Evolutionary conservation across 2,329 filamentous ascomycete genomes (phyloP), one percentile per base, ranked within the genome.

Genomic region (Colletotrichum magnum): DNA sequence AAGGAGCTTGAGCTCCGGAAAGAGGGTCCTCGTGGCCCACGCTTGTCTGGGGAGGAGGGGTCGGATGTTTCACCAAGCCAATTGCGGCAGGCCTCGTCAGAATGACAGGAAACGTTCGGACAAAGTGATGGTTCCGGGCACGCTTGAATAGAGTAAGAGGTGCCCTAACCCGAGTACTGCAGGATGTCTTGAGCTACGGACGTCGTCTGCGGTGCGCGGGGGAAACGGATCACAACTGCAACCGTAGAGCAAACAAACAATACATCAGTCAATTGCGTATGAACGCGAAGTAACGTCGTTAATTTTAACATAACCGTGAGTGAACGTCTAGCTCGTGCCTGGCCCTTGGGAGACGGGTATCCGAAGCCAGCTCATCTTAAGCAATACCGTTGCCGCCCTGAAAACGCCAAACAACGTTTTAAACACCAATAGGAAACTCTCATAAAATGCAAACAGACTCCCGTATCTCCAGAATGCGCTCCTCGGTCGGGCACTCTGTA

Each of bases 241-340:
- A 36, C 32, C 16, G 41, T 16, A 43, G 5, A 43, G 13, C 41
- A 15, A 43, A 16, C 41, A 43, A 36, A 36, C 32, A 36, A 36
- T n/a, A 15, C 41, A 43, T 15, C 2, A 43, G 18, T 57, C 18
- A 16, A 50, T 50, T 26, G 28, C 57, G 50, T 59, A 45, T 10
- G 24, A 15, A 9, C 54, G 24, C 41, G 39, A 16, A 50, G 26
- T 52, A 26, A 21, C 28, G 28, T 52, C 50, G 50, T 12, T 50
- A 48, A n/a, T 48, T 64, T 51, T 58, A 32, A 28, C 43, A 51
- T 51, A n/a, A 41, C 41, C 52, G 59, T 64, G 58, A 68, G 36
- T 52, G 64, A 68, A 36, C 26, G 59, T 68, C 57, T 61, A 66
- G 62, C 67, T 67, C 67, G 57, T 67, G 62, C 62, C 62, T 69